Evolutionary conservation across 2,329 filamentous ascomycete species (phyloP).

Genomic region (Stagonosporopsis tanaceti): DNA sequence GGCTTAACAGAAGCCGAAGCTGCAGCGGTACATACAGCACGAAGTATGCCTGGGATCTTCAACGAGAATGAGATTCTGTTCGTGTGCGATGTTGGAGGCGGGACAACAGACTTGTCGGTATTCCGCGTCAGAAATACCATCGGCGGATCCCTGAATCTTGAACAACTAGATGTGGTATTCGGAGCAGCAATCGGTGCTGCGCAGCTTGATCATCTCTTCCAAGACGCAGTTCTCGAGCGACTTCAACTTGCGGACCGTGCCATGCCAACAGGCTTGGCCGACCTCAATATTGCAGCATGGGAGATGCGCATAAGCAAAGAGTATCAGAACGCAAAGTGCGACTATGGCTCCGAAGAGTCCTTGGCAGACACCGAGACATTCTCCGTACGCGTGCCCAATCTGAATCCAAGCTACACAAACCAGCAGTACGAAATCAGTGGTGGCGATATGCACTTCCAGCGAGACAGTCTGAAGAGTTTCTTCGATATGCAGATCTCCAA

Average conservation of each 20-base stretch:
- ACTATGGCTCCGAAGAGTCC: conserved; percentile 42
- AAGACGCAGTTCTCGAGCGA: conserved; percentile 30
- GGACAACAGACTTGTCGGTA: conserved; percentile 55
- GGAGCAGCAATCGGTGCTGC: conserved; percentile 47
- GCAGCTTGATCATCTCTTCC: conserved; percentile 38
- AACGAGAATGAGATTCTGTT: conserved; percentile 54
- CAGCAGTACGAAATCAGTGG: conserved; percentile 24
- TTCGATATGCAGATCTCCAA: conserved; percentile 32
- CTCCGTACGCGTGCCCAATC: conserved; percentile 40
- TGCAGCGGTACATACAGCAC: conserved; percentile 59
- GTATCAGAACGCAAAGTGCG: conserved; percentile 48
- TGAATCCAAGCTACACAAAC: conserved; percentile 29
- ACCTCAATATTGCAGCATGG: conserved; percentile 28
- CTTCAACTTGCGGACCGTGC: conserved; percentile 31
- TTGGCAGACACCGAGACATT: conserved; percentile 38
- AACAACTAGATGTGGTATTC: conserved; percentile 50
- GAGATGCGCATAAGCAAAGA: conserved; percentile 48
- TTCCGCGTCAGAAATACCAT: conserved; percentile 41
- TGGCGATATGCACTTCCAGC: conserved; percentile 36
- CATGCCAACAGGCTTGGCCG: conserved; percentile 24
- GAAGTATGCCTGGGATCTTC: conserved; percentile 19
- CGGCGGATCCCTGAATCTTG: conserved; percentile 27
- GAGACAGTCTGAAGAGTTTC: conserved; percentile 29
- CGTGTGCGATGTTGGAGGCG: conserved; percentile 61
- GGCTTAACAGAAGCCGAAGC: conserved; percentile 64